Base-by-base conservation (phyloP, 108 stramenopile genomes). In the Epipyxis sp. region DNA sequence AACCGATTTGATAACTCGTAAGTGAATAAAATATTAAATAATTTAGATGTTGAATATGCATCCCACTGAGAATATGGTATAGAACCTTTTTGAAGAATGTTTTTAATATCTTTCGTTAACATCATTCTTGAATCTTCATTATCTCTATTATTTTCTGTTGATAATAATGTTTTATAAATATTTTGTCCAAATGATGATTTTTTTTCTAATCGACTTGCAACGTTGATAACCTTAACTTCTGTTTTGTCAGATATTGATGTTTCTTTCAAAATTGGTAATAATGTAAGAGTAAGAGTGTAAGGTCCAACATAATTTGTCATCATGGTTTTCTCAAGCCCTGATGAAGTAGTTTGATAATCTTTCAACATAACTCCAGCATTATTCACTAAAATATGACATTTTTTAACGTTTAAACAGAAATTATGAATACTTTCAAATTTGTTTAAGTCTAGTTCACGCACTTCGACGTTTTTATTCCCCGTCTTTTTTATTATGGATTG, bases 221-320 rank as follows among this genome's bases (percentile, higher is more conserved):
- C 71, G 25, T 34, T 37, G 25, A 74, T 10, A 42, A 74, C 25
- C 6, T 25, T 6, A 3, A 42, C 29, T 42, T 54, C 71, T 27
- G n/a, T 27, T 32, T 74, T 27, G 25, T 57, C 50, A 13, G 40
- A 13, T 6, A 74, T 37, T 3, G 71, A 74, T 6, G 71, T 74
- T 37, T 74, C 3, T 37, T 16, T 29, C 50, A 74, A 42, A 10
- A 6, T 74, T 46, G 71, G 71, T 42, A 74, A 57, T 27, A 74
- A 27, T 42, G 43, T 27, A 6, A 13, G 6, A 32, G 71, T 74
- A 42, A 74, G 71, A 32, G 16, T 43, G n/a, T 29, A 74, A 27
- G 6, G 71, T 27, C 71, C 71, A 6, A 74, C 44, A 42, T 74
- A 57, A 42, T 74, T 74, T 10, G 71, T 35, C 3, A 74, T 6